Base-by-base conservation (phyloP, 164 flowering plant genomes). In the Kalanchoe fedtschenkoi region DNA sequence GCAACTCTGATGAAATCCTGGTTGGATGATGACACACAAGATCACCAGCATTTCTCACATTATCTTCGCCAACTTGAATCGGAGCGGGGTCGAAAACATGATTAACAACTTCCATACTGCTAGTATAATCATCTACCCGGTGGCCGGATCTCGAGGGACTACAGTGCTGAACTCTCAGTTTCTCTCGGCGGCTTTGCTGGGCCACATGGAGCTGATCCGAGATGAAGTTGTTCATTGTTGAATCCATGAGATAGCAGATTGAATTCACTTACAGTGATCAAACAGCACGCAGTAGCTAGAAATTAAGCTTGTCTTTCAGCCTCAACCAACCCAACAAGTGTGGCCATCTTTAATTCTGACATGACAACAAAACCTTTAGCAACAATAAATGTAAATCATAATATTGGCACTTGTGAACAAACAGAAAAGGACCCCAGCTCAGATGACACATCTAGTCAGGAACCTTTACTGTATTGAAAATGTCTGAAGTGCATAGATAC, bases 111-210 rank as follows among this genome's bases (percentile, higher is more conserved):
- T 70, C 68, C 43, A 74, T 62, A 61, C 60, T 51, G 35, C 41
- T 64, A 1, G 71, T 33, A 41, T 62, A 64, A 37, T 72, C 75
- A 16, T 71, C 67, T 1, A 65, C 32, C 11, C 56, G 71, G 2
- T 51, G 61, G 0, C 34, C 5, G 10, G 62, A 35, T 30, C 39
- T 47, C 2, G 46, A 38, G 24, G 56, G 56, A 51, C 32, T 51
- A 13, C 32, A 59, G 2, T 72, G 80, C 19, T 72, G 84, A 59
- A 80, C 39, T 59, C 96, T 71, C 35, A 89, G 42, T 72, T 85
- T 89, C 35, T 86, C 86, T 0, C 93, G 82, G 24, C 89, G 78
- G 66, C 86, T 86, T 78, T 82, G 90, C 65, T 83, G 92, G 1
- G 90, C 87, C 0, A 86, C 81, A 66, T 88, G 96, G 1, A 69